Percentiles rank a stretch among this genome's conserved stretches.
These are phyloP conservation scores for Globisporangium recalcitrans DNA, from an alignment of 352 stramenopile genomes.

Conservation along the genomic window DNA sequence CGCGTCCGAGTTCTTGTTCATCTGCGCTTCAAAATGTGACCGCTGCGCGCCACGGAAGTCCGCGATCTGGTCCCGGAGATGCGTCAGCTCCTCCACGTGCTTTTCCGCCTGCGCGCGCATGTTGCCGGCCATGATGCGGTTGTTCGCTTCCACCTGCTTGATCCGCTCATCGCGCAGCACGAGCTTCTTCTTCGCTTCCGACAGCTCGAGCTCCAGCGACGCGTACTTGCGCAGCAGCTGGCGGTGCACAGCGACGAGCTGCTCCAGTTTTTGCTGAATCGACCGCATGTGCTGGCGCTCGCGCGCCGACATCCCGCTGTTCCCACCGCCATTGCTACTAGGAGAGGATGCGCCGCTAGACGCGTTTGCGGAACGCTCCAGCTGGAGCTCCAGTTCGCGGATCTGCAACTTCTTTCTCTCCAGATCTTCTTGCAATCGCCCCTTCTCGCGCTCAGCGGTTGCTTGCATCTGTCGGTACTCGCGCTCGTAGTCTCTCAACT, in stretches of 20 bases:
- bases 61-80: constrained; percentile 79
- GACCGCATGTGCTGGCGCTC: constrained; percentile 86
- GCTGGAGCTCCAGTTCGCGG: constrained; percentile 51
- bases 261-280: constrained; percentile 89
- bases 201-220: constrained; percentile 84
- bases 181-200: constrained; percentile 87
- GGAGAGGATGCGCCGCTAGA: constrained; percentile 18
- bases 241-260: constrained; percentile 87
- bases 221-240: constrained; percentile 89
- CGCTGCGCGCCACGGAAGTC: constrained; percentile 76
- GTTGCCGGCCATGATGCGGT: constrained; percentile 83
- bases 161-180: constrained; percentile 87
- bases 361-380: constrained; percentile 27
- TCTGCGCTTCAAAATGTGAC: constrained; percentile 70
- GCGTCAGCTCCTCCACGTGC: constrained; percentile 83
- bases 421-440: constrained; percentile 56
- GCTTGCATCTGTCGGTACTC: constrained; percentile 58
- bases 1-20: constrained; percentile 35
- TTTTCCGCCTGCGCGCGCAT: constrained; percentile 87
- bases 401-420: constrained; percentile 62
- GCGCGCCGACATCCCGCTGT: constrained; percentile 65
- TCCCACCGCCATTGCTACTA: constrained; percentile 19
- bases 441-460: constrained; percentile 52
- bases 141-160: constrained; percentile 86
- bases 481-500: constrained; percentile 66